Evolutionary conservation across 2,329 filamentous ascomycete genomes (phyloP).

Genomic region (Cladophialophora yegresii): DNA sequence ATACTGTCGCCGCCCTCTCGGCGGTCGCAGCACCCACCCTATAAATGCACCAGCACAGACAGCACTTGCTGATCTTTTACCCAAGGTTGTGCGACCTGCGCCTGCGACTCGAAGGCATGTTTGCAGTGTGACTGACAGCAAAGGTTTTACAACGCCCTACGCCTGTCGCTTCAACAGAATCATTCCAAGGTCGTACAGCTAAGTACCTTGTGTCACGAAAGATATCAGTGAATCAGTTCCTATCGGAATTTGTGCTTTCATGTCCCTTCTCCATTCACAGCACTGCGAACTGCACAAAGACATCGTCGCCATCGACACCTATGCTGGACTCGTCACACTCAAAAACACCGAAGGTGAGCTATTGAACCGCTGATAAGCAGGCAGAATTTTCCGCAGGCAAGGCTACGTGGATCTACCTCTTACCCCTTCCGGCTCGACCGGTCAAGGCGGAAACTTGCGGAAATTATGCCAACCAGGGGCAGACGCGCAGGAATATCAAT

Average conservation of each 20-base stretch:
- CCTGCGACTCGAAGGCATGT: not conserved
- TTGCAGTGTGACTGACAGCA: not conserved
- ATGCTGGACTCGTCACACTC: not conserved
- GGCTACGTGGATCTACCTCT: constrained; percentile 11
- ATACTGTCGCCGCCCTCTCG: not conserved
- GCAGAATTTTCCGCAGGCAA: not conserved
- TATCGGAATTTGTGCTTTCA: not conserved
- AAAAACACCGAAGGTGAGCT: not conserved
- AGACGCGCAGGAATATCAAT: constrained; percentile 6
- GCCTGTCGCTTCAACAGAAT: not conserved
- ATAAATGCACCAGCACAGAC: not conserved
- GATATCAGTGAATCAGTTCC: not conserved
- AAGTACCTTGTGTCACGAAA: not conserved
- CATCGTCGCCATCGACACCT: not conserved
- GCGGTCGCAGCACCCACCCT: not conserved
- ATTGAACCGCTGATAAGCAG: not conserved
- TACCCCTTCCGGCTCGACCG: constrained; percentile 20
- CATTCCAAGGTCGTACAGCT: not conserved
- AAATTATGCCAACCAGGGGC: constrained; percentile 24
- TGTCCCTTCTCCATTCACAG: not conserved
- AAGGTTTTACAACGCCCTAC: not conserved
- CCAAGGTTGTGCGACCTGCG: not conserved
- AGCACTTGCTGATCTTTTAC: not conserved
- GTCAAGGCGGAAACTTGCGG: constrained; percentile 30
- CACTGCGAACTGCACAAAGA: not conserved